Evolutionary conservation across 805 yeast species (phyloP).

Genomic region (Saccharomycopsis babjevae): DNA sequence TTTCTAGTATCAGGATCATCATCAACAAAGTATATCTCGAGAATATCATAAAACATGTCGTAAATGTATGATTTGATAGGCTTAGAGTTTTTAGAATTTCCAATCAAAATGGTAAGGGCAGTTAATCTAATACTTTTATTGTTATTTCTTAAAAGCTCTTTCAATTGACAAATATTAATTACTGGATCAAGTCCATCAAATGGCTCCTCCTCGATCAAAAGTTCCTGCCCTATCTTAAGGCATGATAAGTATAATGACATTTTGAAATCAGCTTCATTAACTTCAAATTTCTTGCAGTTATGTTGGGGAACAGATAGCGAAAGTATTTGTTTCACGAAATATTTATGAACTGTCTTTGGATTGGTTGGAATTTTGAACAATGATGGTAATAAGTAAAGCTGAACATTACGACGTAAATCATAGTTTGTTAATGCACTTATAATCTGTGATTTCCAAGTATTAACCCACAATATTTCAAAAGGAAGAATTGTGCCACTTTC

Average conservation of each 20-base stretch:
- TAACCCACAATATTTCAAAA: constrained; percentile 34
- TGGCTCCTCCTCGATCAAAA: constrained; percentile 44
- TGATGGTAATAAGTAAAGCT: constrained; percentile 50
- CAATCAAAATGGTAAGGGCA: constrained; percentile 50
- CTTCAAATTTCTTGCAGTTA: background rate
- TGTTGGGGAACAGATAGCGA: background rate
- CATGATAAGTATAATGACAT: constrained; percentile 40
- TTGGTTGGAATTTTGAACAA: constrained; percentile 38
- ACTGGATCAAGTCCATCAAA: constrained; percentile 28
- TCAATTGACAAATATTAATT: constrained; percentile 27
- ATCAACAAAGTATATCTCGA: constrained; percentile 51
- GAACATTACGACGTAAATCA: constrained; percentile 36
- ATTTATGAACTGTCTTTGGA: constrained; percentile 32
- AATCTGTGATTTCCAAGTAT: constrained; percentile 39
- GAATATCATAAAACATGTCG: constrained; percentile 32
- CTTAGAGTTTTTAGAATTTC: constrained; percentile 50
- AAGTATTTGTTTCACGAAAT: constrained; percentile 26
- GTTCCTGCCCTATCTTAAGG: constrained; percentile 53
- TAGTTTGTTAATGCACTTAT: constrained; percentile 27
- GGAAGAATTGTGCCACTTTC: constrained; percentile 17
- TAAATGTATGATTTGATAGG: constrained; percentile 40
- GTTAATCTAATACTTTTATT: constrained; percentile 32
- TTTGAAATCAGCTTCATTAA: constrained; percentile 19
- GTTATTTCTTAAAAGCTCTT: constrained; percentile 36
- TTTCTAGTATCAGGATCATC: constrained; percentile 59